Conservation (phyloP, 352 stramenopile species). For the Globisporangium spinosum region DNA sequence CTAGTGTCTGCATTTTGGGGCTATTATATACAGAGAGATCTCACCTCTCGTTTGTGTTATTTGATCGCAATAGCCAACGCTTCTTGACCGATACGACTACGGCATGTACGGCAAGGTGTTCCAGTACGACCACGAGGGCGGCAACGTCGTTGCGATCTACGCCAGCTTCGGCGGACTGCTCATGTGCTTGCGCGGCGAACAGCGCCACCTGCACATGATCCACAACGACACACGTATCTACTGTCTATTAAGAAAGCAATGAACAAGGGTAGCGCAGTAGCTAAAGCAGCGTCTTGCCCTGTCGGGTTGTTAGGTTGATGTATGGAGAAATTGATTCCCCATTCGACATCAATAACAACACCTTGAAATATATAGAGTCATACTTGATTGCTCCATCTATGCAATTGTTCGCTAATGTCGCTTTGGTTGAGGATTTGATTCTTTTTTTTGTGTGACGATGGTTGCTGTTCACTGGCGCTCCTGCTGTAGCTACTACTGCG, state of each 20-base stretch:
- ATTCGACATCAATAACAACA: background rate
- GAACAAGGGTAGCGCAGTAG: background rate
- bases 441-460: constrained; percentile 3
- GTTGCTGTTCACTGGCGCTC: background rate
- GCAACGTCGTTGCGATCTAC: constrained; percentile 92
- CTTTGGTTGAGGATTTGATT: background rate
- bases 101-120: constrained; percentile 99
- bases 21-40: background rate
- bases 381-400: constrained; percentile 11
- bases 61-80: constrained; percentile 51
- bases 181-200: constrained; percentile 96
- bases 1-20: background rate
- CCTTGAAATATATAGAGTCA: constrained; percentile 18
- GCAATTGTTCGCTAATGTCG: background rate
- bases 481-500: background rate
- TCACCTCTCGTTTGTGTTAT: background rate
- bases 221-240: constrained; percentile 96
- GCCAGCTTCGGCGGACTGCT: constrained; percentile 96
- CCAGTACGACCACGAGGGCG: constrained; percentile 94
- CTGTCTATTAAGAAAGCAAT: constrained; percentile 87
- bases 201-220: constrained; percentile 96
- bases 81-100: constrained; percentile 98
- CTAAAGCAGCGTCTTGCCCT: background rate
- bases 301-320: background rate
- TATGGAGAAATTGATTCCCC: background rate